Conservation (phyloP, 768 basidiomycete genomes). For the Porphyrellus cyaneotinctus region DNA sequence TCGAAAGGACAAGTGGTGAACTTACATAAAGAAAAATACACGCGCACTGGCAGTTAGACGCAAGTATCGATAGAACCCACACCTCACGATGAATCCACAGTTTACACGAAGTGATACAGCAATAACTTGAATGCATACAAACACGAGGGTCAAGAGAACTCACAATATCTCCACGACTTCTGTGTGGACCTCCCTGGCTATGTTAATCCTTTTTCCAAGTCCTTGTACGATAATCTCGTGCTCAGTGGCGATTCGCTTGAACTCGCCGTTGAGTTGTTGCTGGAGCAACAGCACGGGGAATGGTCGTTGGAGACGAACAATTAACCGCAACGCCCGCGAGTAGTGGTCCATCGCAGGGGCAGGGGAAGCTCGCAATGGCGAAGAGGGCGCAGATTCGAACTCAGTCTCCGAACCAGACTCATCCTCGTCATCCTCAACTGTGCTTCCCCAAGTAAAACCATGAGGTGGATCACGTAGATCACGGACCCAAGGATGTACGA, state of each 20-base stretch:
- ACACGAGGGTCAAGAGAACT: too few relatives aligned
- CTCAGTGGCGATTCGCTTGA: neutral
- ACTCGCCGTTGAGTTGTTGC: neutral
- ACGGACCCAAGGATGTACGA: neutral
- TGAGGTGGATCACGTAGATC: neutral
- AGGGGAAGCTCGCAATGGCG: neutral
- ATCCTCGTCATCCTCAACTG: neutral
- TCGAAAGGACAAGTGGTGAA: too few relatives aligned
- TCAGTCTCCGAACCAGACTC: neutral
- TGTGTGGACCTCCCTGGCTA: neutral
- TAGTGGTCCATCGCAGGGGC: neutral
- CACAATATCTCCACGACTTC: neutral
- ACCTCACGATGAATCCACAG: too few relatives aligned
- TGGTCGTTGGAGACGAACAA: neutral
- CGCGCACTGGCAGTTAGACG: too few relatives aligned
- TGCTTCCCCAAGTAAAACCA: neutral
- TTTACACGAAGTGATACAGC: too few relatives aligned
- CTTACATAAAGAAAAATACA: too few relatives aligned
- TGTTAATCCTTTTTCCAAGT: too few relatives aligned
- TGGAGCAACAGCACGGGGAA: constrained; percentile 1
- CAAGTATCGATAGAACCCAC: too few relatives aligned
- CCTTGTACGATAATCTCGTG: neutral
- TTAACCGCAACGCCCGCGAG: neutral
- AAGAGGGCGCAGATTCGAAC: too few relatives aligned
- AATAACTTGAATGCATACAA: too few relatives aligned